Conservation (phyloP, 2,329 filamentous ascomycete genomes). For the Diaporthe capsici region DNA sequence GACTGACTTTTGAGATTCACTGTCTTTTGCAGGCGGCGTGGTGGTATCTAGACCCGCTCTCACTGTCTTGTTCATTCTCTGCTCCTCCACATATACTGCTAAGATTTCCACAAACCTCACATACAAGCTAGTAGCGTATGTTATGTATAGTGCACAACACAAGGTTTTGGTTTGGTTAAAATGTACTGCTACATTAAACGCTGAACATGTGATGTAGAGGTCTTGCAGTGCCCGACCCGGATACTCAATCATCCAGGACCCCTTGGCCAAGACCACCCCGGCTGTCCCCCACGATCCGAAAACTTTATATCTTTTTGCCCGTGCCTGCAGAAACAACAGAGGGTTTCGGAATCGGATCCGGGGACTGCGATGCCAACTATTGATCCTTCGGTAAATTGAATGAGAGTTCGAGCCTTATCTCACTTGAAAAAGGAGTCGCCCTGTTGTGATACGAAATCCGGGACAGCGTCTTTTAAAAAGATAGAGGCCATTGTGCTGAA, state of each 20-base stretch:
- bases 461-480: neutral
- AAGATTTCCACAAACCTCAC: neutral
- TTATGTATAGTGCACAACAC: neutral
- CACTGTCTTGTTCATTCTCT: too few relatives aligned
- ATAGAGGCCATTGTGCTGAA: neutral
- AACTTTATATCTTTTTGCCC: neutral
- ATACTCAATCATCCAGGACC: neutral
- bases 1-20: neutral
- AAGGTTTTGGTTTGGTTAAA: neutral
- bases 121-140: neutral
- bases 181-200: neutral
- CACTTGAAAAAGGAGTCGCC: neutral
- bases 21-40: neutral
- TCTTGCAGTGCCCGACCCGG: neutral
- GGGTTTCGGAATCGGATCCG: neutral
- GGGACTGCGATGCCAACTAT: neutral
- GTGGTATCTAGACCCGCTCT: neutral
- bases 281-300: slow-evolving; percentile 1
- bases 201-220: too few relatives aligned
- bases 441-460: neutral
- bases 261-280: neutral
- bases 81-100: neutral
- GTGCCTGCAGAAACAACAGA: neutral
- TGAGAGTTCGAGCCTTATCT: neutral
- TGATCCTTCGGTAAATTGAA: neutral